Percentiles rank a stretch among this genome's conserved stretches.
These are phyloP conservation scores for Xylariales sp. DNA, from an alignment of 2,329 filamentous ascomycete genomes.

Conservation along the genomic window DNA sequence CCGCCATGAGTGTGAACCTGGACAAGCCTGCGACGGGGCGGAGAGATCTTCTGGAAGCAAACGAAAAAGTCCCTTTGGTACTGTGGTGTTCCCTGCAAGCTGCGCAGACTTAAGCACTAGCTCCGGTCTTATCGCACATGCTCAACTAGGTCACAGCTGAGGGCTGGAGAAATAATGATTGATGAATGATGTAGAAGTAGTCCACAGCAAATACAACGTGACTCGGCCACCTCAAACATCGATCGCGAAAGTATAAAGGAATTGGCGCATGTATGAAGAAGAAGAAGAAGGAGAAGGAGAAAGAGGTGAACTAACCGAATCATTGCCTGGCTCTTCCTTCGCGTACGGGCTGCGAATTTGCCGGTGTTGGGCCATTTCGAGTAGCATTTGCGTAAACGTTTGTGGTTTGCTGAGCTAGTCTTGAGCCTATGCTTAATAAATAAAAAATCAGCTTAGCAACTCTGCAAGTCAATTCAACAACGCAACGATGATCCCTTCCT, in stretches of 20 bases:
- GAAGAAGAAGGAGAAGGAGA: slow-evolving; percentile 7
- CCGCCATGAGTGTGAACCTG: slow-evolving; percentile 36
- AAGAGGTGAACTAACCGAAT: slow-evolving; percentile 33
- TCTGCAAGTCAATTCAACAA: slow-evolving; percentile 10
- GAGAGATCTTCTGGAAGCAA: slow-evolving; percentile 38
- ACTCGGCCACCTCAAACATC: no score
- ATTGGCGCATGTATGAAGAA: slow-evolving; percentile 3
- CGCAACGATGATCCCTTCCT: slow-evolving; percentile 20
- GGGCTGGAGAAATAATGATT: no score
- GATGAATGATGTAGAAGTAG: no score
- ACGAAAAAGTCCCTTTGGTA: slow-evolving; percentile 21
- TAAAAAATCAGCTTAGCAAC: no score
- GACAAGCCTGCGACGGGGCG: slow-evolving; percentile 40
- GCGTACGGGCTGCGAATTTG: slow-evolving; percentile 36
- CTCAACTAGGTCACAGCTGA: no score
- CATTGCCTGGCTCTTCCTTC: slow-evolving; percentile 36
- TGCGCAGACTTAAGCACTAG: no score
- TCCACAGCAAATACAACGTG: no score
- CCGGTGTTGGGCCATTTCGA: slow-evolving; percentile 41
- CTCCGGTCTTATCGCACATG: no score
- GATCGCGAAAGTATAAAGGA: no score
- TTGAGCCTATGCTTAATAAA: no score
- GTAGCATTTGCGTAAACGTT: slow-evolving; percentile 30
- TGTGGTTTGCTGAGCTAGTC: no score
- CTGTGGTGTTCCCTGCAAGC: slow-evolving; percentile 12